phyloP scores from a whole-genome alignment of 2,329 filamentous ascomycete genomes.

The Pseudogymnoascus sp. region DNA sequence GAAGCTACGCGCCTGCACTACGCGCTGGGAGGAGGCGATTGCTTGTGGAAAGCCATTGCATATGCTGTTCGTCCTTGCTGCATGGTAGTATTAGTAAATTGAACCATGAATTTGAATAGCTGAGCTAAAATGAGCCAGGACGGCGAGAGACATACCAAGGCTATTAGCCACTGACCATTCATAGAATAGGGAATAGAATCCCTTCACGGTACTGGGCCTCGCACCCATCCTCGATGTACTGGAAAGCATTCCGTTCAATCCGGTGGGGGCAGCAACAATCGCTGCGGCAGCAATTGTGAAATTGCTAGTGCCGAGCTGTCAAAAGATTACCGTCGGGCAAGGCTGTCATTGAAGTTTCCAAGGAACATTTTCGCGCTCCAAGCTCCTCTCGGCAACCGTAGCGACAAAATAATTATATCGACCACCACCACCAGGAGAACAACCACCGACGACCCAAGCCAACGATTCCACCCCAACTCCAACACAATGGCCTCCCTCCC shows the following conservation, averaged over 20 bases:
- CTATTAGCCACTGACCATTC: slow-evolving; percentile 9
- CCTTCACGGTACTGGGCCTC: not conserved
- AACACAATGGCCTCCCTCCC: slow-evolving; percentile 18
- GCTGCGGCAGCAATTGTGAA: slow-evolving; percentile 9
- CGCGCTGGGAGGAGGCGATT: not conserved
- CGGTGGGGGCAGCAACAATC: not conserved
- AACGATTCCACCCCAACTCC: slow-evolving; percentile 11
- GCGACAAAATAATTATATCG: slow-evolving; percentile 11
- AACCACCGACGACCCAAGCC: not conserved
- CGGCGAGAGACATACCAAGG: not conserved
- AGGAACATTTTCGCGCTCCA: slow-evolving; percentile 13
- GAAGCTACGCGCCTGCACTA: not conserved
- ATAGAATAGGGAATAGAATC: slow-evolving; percentile 6
- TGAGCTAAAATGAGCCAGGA: not conserved
- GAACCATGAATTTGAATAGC: not conserved
- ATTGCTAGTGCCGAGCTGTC: slow-evolving; percentile 6
- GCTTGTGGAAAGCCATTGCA: not conserved
- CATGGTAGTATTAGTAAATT: not conserved
- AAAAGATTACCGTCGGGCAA: not conserved
- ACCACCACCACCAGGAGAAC: slow-evolving; percentile 8
- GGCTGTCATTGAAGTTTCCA: slow-evolving; percentile 13
- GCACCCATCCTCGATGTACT: not conserved
- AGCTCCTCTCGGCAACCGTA: slow-evolving; percentile 16
- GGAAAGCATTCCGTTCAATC: not conserved
- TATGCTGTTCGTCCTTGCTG: not conserved